Evolutionary conservation across 257 asterid genomes (phyloP), one percentile per base, ranked within the genome.

Genomic region (Rhazya stricta): DNA sequence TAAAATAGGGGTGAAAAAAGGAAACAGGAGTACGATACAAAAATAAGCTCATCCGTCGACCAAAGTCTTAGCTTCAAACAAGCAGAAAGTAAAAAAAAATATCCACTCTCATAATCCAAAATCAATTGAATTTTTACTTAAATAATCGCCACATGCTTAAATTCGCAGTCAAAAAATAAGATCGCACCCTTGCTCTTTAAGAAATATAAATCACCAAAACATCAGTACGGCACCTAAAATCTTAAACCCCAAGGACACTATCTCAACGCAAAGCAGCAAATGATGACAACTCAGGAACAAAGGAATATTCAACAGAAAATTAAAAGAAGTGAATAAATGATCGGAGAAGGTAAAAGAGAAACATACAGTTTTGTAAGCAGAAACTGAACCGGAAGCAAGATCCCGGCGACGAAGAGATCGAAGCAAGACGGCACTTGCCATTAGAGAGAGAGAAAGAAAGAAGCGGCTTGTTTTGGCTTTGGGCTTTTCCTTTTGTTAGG

Each of bases 381-480:
- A 83, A 42, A 84, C 29, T 30, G 93, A 79, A 16, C 82, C 78
- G 10, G 88, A 76, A 6, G 87, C 83, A 42, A 86, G 79, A 41
- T 88, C 92, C 41, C 92, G 89, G 71, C 90, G 94, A 10, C 92
- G 89, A 56, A 89, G 45, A 69, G 96, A 89, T 88, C 94, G 79
- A 66, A 87, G 86, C 18, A 90, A 78, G 25, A 79, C 84, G 72
- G 90, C 78, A 29, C 90, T 79, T 9, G 93, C 89, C 96, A 88
- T 90, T n/a, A 57, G 48, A 53, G 50, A 9, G 48, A 45, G 30
- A 23, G 2, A 67, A 36, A 73, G 16, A 9, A n/a, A 16, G 9
- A 10, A 7, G 5, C 15, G 27, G 57, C 48, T 16, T 19, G 41
- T 56, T 62, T 51, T 51, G 9, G 23, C 25, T 1, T 12, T 13